Percentiles rank a stretch among this genome's conserved stretches.
Evolutionary conservation across 208 protist genomes (phyloP).

Genomic region (Acanthamoeba sp.): DNA sequence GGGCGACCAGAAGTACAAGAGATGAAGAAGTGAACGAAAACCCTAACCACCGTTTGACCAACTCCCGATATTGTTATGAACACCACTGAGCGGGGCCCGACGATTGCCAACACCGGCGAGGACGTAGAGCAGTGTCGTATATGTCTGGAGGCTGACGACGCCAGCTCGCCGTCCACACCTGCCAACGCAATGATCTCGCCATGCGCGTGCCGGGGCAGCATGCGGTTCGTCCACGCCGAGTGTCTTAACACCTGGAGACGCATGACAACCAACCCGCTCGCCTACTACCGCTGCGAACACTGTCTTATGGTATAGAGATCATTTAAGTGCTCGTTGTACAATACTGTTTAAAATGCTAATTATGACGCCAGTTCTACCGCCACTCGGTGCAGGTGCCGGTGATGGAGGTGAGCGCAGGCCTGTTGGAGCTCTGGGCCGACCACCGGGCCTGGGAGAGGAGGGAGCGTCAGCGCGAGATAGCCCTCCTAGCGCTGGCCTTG

Average conservation of each 20-base stretch:
- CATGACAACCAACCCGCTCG: neutral
- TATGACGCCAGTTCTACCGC: neutral
- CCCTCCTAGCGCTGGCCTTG: neutral
- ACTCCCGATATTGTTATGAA: too few relatives aligned
- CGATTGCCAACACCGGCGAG: neutral
- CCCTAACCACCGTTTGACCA: too few relatives aligned
- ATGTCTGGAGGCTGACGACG: neutral
- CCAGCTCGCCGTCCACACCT: too few relatives aligned
- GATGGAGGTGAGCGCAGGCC: neutral
- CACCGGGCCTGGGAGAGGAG: neutral
- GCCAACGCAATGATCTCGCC: constrained; percentile 17
- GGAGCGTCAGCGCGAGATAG: neutral
- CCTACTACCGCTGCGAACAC: constrained; percentile 35
- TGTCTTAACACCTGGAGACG: neutral
- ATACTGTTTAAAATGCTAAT: neutral
- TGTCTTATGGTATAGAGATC: constrained; percentile 16
- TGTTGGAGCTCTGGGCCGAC: neutral
- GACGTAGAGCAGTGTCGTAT: neutral
- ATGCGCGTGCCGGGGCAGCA: neutral
- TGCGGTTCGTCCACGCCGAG: neutral
- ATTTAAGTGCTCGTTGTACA: too few relatives aligned
- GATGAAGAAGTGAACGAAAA: too few relatives aligned
- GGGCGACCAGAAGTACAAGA: too few relatives aligned
- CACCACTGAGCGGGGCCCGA: neutral
- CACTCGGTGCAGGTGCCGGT: neutral